Percentiles rank a stretch among this genome's conserved stretches.
These are phyloP conservation scores for Pichia scutulata DNA, from an alignment of 805 yeast genomes.

Conservation along the genomic window DNA sequence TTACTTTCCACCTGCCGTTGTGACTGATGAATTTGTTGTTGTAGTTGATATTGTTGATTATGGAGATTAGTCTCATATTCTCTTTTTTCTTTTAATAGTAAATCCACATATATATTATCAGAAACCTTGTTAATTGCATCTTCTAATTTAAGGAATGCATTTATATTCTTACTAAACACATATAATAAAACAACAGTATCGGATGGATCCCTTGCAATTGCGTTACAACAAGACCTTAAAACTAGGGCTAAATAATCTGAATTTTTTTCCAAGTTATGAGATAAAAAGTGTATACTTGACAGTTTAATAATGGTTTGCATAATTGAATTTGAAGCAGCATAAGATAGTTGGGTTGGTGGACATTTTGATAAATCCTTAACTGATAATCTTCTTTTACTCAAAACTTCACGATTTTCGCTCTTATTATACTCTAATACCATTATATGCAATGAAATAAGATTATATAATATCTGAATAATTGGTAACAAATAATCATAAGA, in stretches of 20 bases:
- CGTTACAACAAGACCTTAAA: conserved; percentile 47
- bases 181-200: conserved; percentile 50
- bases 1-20: conserved; percentile 1
- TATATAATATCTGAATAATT: conserved; percentile 53
- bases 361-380: conserved; percentile 6
- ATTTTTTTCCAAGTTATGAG: conserved; percentile 33
- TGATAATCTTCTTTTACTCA: conserved; percentile 14
- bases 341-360: conserved; percentile 36
- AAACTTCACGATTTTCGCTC: conserved; percentile 8
- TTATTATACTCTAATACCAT: conserved; percentile 1
- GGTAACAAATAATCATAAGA: conserved; percentile 35
- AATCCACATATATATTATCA: conserved; percentile 16
- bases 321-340: conserved; percentile 40
- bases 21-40: neutral
- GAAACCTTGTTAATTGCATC: conserved; percentile 27
- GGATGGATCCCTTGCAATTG: conserved; percentile 41
- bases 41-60: neutral
- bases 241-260: conserved; percentile 52
- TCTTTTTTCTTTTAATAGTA: conserved; percentile 5
- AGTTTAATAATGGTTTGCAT: conserved; percentile 36
- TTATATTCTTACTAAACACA: conserved; percentile 37
- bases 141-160: conserved; percentile 31
- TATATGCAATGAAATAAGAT: conserved; percentile 39
- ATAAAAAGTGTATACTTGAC: conserved; percentile 30
- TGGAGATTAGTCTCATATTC: neutral